Percentiles rank a stretch among this genome's conserved stretches.
Evolutionary conservation across 305 asterid genomes (phyloP).

Genomic region (Solanum hybrid): DNA sequence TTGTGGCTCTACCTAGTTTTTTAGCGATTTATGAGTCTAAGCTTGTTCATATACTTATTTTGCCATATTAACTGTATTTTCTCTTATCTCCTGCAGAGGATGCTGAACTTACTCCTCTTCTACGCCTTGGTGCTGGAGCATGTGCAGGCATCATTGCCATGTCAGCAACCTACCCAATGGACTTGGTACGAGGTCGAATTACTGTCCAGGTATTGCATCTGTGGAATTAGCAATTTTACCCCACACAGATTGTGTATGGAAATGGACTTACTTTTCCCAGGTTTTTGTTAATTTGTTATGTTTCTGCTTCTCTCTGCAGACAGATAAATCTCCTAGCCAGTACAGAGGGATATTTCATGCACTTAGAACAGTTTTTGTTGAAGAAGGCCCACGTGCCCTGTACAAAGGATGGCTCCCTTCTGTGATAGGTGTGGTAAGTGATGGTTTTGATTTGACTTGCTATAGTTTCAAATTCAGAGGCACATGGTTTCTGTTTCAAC

Average conservation of each 20-base stretch:
- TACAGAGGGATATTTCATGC: slow-evolving; percentile 33
- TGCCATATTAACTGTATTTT: not conserved
- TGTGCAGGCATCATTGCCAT: slow-evolving; percentile 39
- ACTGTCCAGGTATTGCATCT: slow-evolving; percentile 23
- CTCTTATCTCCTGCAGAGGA: slow-evolving; percentile 14
- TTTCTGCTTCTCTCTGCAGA: slow-evolving; percentile 11
- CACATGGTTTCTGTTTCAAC: not conserved
- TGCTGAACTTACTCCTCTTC: slow-evolving; percentile 35
- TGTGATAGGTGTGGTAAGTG: slow-evolving; percentile 31
- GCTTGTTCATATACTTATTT: not conserved
- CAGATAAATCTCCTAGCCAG: slow-evolving; percentile 24
- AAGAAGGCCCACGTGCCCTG: slow-evolving; percentile 31
- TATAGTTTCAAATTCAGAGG: not conserved
- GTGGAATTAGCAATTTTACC: not conserved
- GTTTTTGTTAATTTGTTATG: not conserved
- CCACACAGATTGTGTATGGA: not conserved
- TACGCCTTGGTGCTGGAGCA: slow-evolving; percentile 42
- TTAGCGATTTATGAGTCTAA: not conserved
- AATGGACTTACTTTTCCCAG: not conserved
- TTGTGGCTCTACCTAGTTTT: not conserved
- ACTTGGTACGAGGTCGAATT: slow-evolving; percentile 32
- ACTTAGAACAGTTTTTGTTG: slow-evolving; percentile 21
- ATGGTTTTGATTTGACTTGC: not conserved
- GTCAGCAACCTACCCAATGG: slow-evolving; percentile 40
- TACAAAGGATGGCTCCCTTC: slow-evolving; percentile 36